These are phyloP conservation scores for Tetracladium setigerum DNA, from an alignment of 495 filamentous ascomycete species.

Conservation along the genomic window DNA sequence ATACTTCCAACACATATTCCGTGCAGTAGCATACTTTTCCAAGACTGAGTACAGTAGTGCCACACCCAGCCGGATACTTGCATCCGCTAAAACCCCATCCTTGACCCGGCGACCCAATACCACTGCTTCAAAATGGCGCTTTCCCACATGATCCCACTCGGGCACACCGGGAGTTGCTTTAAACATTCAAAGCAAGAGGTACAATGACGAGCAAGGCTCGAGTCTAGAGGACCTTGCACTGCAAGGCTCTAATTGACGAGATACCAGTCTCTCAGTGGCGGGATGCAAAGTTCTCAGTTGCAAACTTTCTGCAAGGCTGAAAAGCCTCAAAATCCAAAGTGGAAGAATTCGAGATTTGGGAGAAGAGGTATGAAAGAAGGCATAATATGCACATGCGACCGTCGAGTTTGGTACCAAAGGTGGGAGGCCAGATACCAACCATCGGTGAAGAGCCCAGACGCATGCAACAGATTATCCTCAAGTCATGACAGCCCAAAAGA, in stretches of 20 bases:
- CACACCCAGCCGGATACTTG: too few species aligned
- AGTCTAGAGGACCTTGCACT: slow-evolving; percentile 2
- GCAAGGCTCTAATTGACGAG: slow-evolving; percentile 4
- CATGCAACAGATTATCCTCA: background rate
- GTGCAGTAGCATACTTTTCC: too few species aligned
- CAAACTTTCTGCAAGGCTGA: slow-evolving; percentile 7
- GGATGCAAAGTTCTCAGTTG: background rate
- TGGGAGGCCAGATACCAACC: too few species aligned
- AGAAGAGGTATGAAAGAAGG: background rate
- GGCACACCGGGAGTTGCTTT: too few species aligned
- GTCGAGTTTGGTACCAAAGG: background rate
- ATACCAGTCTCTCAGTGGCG: background rate
- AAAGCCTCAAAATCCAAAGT: background rate
- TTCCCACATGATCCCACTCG: too few species aligned
- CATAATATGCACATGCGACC: background rate
- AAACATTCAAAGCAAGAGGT: background rate
- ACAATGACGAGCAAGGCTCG: slow-evolving; percentile 5
- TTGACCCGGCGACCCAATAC: too few species aligned
- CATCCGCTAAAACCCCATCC: too few species aligned
- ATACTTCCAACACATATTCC: too few species aligned
- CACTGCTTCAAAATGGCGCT: too few species aligned
- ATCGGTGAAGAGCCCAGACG: too few species aligned
- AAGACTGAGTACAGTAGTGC: too few species aligned
- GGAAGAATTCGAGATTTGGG: background rate
- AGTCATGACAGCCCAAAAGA: background rate